Percentiles rank a stretch among this genome's conserved stretches.
phyloP scores from a whole-genome alignment of 192 early-diverging fungal species.

The Coemansia aciculifera region DNA sequence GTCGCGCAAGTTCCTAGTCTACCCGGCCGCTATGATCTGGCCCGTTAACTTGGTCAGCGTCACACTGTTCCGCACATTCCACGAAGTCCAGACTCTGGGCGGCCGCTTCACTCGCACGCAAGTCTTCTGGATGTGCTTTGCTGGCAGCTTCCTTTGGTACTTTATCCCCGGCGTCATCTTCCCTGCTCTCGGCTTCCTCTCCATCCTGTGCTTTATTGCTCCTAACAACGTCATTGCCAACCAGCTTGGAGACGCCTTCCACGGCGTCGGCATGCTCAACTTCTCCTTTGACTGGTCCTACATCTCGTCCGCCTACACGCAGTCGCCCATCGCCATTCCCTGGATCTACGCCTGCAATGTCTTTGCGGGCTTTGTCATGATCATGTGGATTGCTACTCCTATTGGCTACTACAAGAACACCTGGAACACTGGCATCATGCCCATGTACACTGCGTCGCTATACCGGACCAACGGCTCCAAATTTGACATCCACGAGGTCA shows the following conservation, averaged over 20 bases:
- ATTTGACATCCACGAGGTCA: slow-evolving; percentile 61
- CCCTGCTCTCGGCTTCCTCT: slow-evolving; percentile 65
- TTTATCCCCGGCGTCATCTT: slow-evolving; percentile 69
- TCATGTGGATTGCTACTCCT: slow-evolving; percentile 75
- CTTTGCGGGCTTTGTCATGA: slow-evolving; percentile 68
- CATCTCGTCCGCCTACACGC: slow-evolving; percentile 58
- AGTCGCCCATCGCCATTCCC: slow-evolving; percentile 71
- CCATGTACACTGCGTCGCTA: slow-evolving; percentile 63
- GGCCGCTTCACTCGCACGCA: slow-evolving; percentile 56
- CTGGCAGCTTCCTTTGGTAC: slow-evolving; percentile 56
- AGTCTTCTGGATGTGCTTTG: slow-evolving; percentile 56
- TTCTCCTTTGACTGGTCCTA: slow-evolving; percentile 77
- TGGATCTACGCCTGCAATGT: slow-evolving; percentile 72
- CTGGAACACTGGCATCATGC: slow-evolving; percentile 61
- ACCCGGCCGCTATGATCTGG: slow-evolving; percentile 88
- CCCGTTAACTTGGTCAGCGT: slow-evolving; percentile 75
- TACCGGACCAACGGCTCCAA: slow-evolving; percentile 59
- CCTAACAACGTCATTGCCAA: slow-evolving; percentile 48
- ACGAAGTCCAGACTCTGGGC: slow-evolving; percentile 59
- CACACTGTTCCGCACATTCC: slow-evolving; percentile 76
- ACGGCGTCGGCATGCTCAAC: slow-evolving; percentile 69
- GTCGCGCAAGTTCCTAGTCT: slow-evolving; percentile 78
- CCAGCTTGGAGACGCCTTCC: slow-evolving; percentile 52
- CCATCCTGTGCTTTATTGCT: slow-evolving; percentile 62
- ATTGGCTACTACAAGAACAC: slow-evolving; percentile 69